Conservation (phyloP, 2,329 filamentous ascomycete species). For the Neonectria neomacrospora region DNA sequence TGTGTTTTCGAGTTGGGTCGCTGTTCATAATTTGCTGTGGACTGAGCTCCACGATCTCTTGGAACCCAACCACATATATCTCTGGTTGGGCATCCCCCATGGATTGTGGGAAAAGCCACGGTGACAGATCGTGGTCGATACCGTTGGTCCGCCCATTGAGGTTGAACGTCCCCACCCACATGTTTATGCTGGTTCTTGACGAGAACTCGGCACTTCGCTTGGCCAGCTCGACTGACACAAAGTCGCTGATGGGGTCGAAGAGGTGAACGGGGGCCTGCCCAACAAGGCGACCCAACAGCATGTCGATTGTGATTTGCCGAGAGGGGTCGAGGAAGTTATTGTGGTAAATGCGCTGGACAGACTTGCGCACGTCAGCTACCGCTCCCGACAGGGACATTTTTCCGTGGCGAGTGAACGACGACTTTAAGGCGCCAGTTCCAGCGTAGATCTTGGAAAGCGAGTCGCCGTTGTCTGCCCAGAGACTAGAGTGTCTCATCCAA, state of each 20-base stretch:
- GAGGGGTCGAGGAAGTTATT: conserved; percentile 98
- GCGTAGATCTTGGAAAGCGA: conserved; percentile 95
- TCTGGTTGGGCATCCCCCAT: conserved; percentile 75
- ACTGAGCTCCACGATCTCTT: conserved; percentile 97
- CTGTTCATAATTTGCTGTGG: conserved; percentile 99
- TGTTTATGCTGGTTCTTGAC: conserved; percentile 76
- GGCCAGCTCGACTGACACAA: conserved; percentile 79
- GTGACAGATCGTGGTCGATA: conserved; percentile 79
- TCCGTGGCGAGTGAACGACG: conserved; percentile 91
- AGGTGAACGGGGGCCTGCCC: conserved; percentile 86
- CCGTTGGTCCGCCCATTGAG: conserved; percentile 88
- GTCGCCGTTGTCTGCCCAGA: conserved; percentile 99
- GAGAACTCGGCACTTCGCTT: conserved; percentile 79
- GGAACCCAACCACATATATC: conserved; percentile 91
- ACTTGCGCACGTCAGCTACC: conserved; percentile 95
- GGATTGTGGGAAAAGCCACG: conserved; percentile 81
- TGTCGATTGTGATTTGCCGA: conserved; percentile 93
- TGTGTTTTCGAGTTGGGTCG: conserved; percentile 83
- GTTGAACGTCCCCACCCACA: conserved; percentile 94
- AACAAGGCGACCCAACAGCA: conserved; percentile 86
- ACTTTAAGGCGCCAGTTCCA: conserved; percentile 93
- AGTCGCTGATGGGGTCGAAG: conserved; percentile 95
- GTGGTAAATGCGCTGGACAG: conserved; percentile 91
- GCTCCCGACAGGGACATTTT: conserved; percentile 96
- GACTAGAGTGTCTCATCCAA: conserved; percentile 88